Evolutionary conservation across 1,139 yeast genomes (phyloP).

Genomic region (Yamadazyma mexicana): DNA sequence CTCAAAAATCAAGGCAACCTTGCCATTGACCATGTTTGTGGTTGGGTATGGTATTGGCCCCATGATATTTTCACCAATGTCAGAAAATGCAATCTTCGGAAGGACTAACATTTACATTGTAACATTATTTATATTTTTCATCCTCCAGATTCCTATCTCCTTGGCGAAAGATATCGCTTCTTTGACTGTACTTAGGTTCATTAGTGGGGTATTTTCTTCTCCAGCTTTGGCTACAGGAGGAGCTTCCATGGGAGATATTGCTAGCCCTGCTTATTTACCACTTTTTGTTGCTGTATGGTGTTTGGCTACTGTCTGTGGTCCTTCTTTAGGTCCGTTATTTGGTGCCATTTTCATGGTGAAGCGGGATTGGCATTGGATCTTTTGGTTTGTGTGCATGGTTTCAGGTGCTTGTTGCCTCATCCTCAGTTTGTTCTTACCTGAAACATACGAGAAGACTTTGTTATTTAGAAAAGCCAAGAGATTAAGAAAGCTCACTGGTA

Average conservation of each 20-base stretch:
- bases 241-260: conserved; percentile 34
- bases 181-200: conserved; percentile 31
- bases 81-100: conserved; percentile 54
- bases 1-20: conserved; percentile 40
- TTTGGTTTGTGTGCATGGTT: conserved; percentile 43
- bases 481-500: conserved; percentile 47
- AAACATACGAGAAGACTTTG: conserved; percentile 48
- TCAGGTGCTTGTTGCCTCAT: conserved; percentile 33
- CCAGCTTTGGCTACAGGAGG: conserved; percentile 41
- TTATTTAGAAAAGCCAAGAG: conserved; percentile 47
- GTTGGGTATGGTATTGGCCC: conserved; percentile 61
- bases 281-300: conserved; percentile 30
- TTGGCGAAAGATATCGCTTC: conserved; percentile 29
- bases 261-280: conserved; percentile 24
- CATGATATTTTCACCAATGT: conserved; percentile 52
- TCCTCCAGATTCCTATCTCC: conserved; percentile 37
- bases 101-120: conserved; percentile 41
- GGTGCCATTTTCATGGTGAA: conserved; percentile 27
- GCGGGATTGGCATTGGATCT: conserved; percentile 44
- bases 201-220: conserved; percentile 36
- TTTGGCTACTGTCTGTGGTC: conserved; percentile 31
- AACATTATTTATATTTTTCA: conserved; percentile 31
- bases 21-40: conserved; percentile 44
- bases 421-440: conserved; percentile 45
- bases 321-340: conserved; percentile 33